Base-by-base conservation (phyloP, 2,329 filamentous ascomycete genomes). In the Trichoderma endophyticum region DNA sequence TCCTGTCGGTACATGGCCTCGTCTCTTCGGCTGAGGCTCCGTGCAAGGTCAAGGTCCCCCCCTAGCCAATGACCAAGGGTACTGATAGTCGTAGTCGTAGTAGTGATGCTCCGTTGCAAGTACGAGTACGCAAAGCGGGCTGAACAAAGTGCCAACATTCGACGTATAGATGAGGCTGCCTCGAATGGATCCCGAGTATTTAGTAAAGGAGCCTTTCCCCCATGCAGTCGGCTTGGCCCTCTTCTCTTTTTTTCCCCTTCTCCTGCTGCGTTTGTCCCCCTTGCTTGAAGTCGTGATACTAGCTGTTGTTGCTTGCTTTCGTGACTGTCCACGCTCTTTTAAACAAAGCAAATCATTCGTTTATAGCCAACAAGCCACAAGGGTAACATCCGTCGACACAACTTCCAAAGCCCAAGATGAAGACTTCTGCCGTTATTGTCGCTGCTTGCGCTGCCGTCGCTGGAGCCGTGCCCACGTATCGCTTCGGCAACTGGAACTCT, bases 101-200 rank as follows among this genome's bases (percentile, higher is more conserved):
- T n/a, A 24, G 48, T 48, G 54, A 60, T 48, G 54, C 65, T 61
- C 65, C 54, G 51, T 39, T 43, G 39, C 39, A 34, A 54, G 51
- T 67, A 57, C 64, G 64, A 67, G 64, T 59, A 67, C 64, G 64
- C 28, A 67, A 66, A 67, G 64, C 51, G 64, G 32, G 61, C 61
- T 67, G 64, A 67, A 39, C 51, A 59, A n/a, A 30, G 64, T 59
- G 56, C 54, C 32, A 59, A 67, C 56, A 59, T 34, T 34, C 54
- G 24, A 28, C 32, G 24, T 21, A 15, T 21, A 15, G 66, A 60
- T 26, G 57, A 62, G 56, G 66, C 66, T 69, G 66, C 32, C 34
- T 61, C n/a, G 36, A 43, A 43, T 54, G 48, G 48, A 54, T 54
- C 39, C 24, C 26, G 57, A 48, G 60, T 70, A 71, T 71, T 71